phyloP scores from a whole-genome alignment of 345 rosid genomes.

The Bretschneidera sinensis region DNA sequence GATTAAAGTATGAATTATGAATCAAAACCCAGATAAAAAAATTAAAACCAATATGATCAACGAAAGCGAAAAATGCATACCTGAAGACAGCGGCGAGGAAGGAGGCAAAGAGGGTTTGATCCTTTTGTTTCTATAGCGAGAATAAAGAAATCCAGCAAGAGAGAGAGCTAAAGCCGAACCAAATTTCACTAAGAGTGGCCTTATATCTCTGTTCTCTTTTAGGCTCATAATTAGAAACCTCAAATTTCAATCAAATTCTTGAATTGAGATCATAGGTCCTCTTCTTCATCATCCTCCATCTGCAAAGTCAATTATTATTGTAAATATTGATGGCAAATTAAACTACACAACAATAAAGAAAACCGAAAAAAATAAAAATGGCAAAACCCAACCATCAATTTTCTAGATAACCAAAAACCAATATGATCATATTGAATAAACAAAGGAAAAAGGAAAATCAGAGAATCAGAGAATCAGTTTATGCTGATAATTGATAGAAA shows the following conservation, averaged over 20 bases:
- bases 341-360: background rate
- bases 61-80: conserved; percentile 18
- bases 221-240: conserved; percentile 18
- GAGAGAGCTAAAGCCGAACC: conserved; percentile 74
- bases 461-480: too few relatives aligned
- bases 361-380: too few relatives aligned
- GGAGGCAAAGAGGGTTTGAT: conserved; percentile 35
- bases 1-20: conserved; percentile 3
- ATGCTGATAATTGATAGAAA: too few relatives aligned
- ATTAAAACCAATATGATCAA: background rate
- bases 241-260: background rate
- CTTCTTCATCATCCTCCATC: conserved; percentile 51
- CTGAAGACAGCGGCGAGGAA: conserved; percentile 25
- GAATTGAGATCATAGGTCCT: conserved; percentile 12
- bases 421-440: too few relatives aligned
- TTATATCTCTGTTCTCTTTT: conserved; percentile 47
- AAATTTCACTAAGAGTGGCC: conserved; percentile 45
- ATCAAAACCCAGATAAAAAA: background rate
- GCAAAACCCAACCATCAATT: background rate
- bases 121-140: conserved; percentile 41
- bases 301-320: background rate
- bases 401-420: background rate
- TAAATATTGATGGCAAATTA: too few relatives aligned
- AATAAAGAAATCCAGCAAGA: conserved; percentile 62
- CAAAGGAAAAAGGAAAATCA: background rate